Base-by-base conservation (phyloP, 768 basidiomycete species). In the Psilocybe sp. region DNA sequence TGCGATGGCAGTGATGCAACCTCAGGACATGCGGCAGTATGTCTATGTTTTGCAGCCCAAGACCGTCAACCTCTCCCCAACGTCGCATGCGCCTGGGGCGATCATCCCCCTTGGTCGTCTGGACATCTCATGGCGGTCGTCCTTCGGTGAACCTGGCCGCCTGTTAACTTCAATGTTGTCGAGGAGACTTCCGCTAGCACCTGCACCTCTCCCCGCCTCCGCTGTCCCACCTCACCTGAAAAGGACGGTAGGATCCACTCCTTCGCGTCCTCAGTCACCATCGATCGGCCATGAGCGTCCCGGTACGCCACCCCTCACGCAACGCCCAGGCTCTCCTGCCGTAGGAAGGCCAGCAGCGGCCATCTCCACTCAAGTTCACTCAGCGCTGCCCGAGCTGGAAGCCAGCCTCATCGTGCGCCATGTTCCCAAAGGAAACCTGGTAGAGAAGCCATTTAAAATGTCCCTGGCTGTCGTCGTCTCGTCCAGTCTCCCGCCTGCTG, bases 101-200 rank as follows among this genome's bases (percentile, higher is more conserved):
- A 71, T 86, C 37, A 77, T 95, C 14, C 80, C 91, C 13, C 78
- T 97, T 3, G 93, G 93, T n/a, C 75, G 88, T 50, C 74, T 96
- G 18, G 92, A 97, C 61, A 86, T 98, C 40, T 81, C 82, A 11
- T 98, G 95, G 95, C 72, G 84, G 40, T 92, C 92, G 6, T 79
- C 82, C 3, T 87, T 85, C 55, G 91, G 91, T 8, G 91, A 95
- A 69, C 86, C 86, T 20, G 95, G 94, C 0, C 79, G 92, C 23
- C 73, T 98, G 1, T 71, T 95, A 28, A 96, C 94, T 2, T 94
- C 93, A 8, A 89, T 89, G 75, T 72, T 98, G 2, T 91, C 92
- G 15, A 82, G 94, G 43, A 77, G 86, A 38, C 84, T 95, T 52
- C 88, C 89, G 2, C 68, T 83, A 12, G 67, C 75, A 6, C 65